phyloP scores from a whole-genome alignment of 257 asterid genomes.

The Solanum chilense region DNA sequence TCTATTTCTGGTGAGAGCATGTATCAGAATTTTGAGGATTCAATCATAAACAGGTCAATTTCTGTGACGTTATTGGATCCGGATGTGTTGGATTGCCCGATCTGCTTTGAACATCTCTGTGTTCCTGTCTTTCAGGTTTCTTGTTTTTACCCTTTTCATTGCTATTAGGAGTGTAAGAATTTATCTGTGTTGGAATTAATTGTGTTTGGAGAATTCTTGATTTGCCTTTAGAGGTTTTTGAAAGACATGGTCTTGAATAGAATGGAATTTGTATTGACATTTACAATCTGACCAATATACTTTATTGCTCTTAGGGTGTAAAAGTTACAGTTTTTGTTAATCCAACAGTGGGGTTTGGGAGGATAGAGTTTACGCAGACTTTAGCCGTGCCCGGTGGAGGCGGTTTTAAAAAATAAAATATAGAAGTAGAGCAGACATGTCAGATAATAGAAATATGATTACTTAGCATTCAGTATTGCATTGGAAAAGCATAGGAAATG shows the following conservation, averaged over 20 bases:
- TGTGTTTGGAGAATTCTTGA: not conserved
- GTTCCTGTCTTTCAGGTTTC: conserved; percentile 68
- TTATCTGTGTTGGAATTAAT: not conserved
- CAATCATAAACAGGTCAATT: conserved; percentile 9
- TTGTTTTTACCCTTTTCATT: not conserved
- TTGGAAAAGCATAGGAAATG: not conserved
- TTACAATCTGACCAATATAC: not conserved
- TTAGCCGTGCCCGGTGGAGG: not conserved
- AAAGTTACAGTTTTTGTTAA: not conserved
- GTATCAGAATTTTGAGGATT: not conserved
- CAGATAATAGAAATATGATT: not conserved
- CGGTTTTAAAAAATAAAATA: not conserved
- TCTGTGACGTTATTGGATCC: conserved; percentile 40
- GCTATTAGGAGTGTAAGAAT: not conserved
- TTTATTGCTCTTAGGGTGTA: not conserved
- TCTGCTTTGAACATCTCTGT: conserved; percentile 47
- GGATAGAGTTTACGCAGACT: not conserved
- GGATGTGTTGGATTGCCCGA: conserved; percentile 72
- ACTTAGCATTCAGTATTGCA: not conserved
- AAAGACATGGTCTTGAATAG: not conserved
- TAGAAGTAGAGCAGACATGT: not conserved
- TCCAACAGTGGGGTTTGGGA: not conserved
- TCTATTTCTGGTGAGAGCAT: not conserved
- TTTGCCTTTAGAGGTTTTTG: not conserved
- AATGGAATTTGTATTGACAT: not conserved